Evolutionary conservation across 148 eudicot genomes (phyloP), one percentile per base, ranked within the genome.

Genomic region (Rheum nobile): DNA sequence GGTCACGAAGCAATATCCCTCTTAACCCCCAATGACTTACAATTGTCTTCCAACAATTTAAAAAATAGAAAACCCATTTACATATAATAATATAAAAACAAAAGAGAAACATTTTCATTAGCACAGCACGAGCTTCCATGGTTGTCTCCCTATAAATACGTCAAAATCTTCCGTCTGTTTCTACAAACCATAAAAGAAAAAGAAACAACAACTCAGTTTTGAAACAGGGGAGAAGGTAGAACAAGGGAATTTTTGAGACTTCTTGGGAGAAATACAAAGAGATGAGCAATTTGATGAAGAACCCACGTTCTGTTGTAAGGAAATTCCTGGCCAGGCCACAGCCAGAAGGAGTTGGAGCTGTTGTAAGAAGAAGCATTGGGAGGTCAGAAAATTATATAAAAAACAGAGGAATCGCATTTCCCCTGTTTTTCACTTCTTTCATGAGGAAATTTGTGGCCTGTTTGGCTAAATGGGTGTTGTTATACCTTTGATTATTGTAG

Each of bases 341-440:
- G 76, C 91, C 83, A n/a, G 96, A 90, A 83, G 93, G 96, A 4
- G 86, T 82, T 44, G 98, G 96, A 22, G 96, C 91, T 34, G 79
- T 84, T 76, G 97, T 92, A 24, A 77, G 98, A 67, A 79, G 98
- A 81, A 88, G 93, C 85, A 90, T 92, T 48, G 98, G 98, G 75
- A 82, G 96, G 98, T 92, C 77, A 32, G 39, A 22, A 0, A 31
- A 34, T 6, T 6, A 12, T 16, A 8, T 4, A 13, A 1, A 34
- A 39, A 19, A 12, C 19, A 11, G 44, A 46, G 21, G 50, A n/a
- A 37, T 6, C 6, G 26, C 65, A 57, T 8, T 57, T n/a, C 17
- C 21, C 3, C 6, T 52, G 65, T 78, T 1, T 8, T 34, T 14
- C 13, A 48, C 54, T 8, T 72, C 35, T 44, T 44, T 70, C 9